Base-by-base conservation (phyloP, 345 rosid species). In the Excoecaria cochinchinensis region DNA sequence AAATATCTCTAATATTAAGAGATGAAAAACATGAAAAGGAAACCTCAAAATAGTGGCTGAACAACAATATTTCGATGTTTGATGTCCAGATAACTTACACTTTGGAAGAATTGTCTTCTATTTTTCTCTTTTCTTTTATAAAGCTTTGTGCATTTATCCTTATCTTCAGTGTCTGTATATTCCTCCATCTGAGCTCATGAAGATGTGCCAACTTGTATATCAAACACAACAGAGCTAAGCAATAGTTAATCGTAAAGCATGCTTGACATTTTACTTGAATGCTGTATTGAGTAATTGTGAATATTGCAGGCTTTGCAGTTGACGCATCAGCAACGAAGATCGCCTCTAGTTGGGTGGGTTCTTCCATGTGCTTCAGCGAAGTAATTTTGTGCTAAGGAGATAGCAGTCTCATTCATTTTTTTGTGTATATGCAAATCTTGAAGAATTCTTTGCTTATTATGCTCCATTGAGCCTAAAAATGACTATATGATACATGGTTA, bases 281-380 rank as follows among this genome's bases (percentile, higher is more conserved):
- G 39, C 5, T 51, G 12, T 38, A 50, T 58, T 47, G 11, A 63
- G 77, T 51, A n/a, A 36, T 31, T 16, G 76, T 78, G 55, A 52
- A 77, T 67, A 47, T 61, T 85, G 85, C 89, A 94, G 95, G 87
- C 71, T 22, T 78, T 84, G 85, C 85, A 71, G 71, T 66, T 76
- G 75, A 79, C 82, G 40, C 86, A 82, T 61, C 81, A 77, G 46
- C 77, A 63, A 47, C 84, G 72, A 57, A 82, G 86, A 66, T 80
- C 86, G 0, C 78, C 86, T 71, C 75, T 89, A 16, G 84, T 85
- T 19, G 83, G 80, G 21, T 78, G 90, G 89, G 84, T 89, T 77
- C 92, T 92, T 80, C 87, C 91, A 25, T 92, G 89, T 47, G 78
- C 84, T 24, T 38, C 80, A 0, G 84, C 80, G 21, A 79, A 84